Evolutionary conservation across 495 filamentous ascomycete genomes (phyloP), one percentile per base, ranked within the genome.

Genomic region (Neurospora pannonica): DNA sequence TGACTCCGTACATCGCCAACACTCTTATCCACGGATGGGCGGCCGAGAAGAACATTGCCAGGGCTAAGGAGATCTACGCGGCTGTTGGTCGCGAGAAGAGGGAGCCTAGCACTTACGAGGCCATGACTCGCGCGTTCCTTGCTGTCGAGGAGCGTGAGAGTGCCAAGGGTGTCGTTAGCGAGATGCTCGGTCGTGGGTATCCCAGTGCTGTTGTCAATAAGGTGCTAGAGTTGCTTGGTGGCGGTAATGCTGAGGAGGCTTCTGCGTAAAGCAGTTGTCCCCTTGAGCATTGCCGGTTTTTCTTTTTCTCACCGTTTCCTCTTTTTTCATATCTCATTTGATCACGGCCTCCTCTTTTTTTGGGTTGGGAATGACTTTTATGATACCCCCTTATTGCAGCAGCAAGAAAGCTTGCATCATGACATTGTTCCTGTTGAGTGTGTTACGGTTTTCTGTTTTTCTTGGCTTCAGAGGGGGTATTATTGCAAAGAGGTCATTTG

Each of bases 1-100:
- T 98, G 88, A 98, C 97, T 5, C 92, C 96, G 2, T 99, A 99
- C 84, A 98, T 99, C 77, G 96, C 97, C 77, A 99, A 99, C 86
- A 97, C 94, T 2, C 89, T 99, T n/a, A 99, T 99, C 80, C 94
- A 98, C 77, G 96, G 96, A 75, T 99, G 96, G 96, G 94, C 97
- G 42, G 85, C 89, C 38, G 93, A 93, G 81, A 92, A 91, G 82
- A 88, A 94, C 72, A 93, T 99, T 36, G 83, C 81, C 71, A 94
- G 93, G 82, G 92, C 94, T 43, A 89, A 91, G 82, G 85, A 86
- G 7, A 89, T 98, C 76, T 99, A 97, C 80, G 87, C 91, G 46
- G 85, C 88, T 69, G 88, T 99, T 43, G 88, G 90, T 40, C 86
- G 86, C 36, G 87, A 89, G 38, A 93, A 92, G 85, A 89, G 96